These are phyloP conservation scores for Debaryomycetaceae sp. DNA, from an alignment of 1,139 yeast species.

Conservation along the genomic window DNA sequence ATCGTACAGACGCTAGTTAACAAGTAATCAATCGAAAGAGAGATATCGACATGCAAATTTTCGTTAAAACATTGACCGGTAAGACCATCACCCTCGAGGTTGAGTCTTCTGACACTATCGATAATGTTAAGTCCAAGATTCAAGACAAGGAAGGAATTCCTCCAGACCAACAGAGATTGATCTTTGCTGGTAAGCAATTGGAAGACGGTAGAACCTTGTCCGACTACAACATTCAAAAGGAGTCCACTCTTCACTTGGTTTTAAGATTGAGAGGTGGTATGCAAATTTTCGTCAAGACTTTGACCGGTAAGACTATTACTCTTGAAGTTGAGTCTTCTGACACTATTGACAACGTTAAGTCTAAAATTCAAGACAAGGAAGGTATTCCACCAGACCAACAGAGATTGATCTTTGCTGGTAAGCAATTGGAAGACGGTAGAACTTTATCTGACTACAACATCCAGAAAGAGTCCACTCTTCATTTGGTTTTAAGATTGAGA, in stretches of 20 bases:
- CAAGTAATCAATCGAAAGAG: no score
- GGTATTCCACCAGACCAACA: conserved; percentile 98
- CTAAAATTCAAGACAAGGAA: conserved; percentile 97
- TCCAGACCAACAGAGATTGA: conserved; percentile 96
- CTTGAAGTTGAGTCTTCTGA: conserved; percentile 30
- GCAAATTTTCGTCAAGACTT: conserved; percentile 98
- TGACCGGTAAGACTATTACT: conserved; percentile 85
- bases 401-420: conserved; percentile 97
- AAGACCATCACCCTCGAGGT: conserved; percentile 99
- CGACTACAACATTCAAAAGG: conserved; percentile 29
- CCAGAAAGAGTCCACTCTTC: conserved; percentile 69
- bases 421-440: conserved; percentile 97
- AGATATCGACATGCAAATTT: conserved; percentile 98
- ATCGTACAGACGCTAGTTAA: no score
- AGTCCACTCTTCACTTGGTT: conserved; percentile 84
- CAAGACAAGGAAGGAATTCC: conserved; percentile 98
- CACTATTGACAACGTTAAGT: conserved; percentile 78
- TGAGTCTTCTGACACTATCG: conserved; percentile 98
- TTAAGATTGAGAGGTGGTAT: conserved; percentile 98
- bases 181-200: conserved; percentile 98
- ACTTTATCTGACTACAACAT: conserved; percentile 46
- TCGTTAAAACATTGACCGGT: conserved; percentile 98
- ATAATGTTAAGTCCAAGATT: conserved; percentile 96
- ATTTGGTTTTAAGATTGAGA: conserved; percentile 96
- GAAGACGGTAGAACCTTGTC: conserved; percentile 89